phyloP scores from a whole-genome alignment of 1,284 basidiomycete genomes.

The Rugosomyces carneus region DNA sequence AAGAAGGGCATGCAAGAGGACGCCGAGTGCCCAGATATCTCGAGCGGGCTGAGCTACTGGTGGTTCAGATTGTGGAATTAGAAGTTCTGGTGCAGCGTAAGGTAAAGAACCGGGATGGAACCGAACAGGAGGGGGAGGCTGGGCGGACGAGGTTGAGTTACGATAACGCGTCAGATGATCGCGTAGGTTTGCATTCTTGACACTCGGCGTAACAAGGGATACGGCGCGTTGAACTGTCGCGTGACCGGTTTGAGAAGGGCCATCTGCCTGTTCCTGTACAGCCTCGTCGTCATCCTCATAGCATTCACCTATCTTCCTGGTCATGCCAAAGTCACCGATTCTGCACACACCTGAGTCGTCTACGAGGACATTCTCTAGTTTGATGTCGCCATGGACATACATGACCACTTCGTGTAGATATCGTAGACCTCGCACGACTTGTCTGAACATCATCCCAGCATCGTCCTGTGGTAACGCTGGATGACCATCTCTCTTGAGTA shows the following conservation, averaged over 20 bases:
- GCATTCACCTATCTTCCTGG: slow-evolving; percentile 52
- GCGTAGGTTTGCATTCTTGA: slow-evolving; percentile 19
- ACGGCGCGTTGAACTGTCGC: slow-evolving; percentile 30
- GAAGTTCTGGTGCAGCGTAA: slow-evolving; percentile 71
- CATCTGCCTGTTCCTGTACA: slow-evolving; percentile 17
- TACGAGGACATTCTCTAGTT: slow-evolving; percentile 93
- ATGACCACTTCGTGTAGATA: slow-evolving; percentile 80
- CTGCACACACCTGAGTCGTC: slow-evolving; percentile 79
- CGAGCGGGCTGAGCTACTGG: slow-evolving; percentile 56
- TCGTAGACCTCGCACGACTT: slow-evolving; percentile 80
- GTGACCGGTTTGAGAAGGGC: slow-evolving; percentile 11
- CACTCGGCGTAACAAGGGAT: slow-evolving; percentile 27
- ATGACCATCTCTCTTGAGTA: slow-evolving; percentile 66
- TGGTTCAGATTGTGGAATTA: slow-evolving; percentile 28
- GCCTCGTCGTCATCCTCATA: slow-evolving; percentile 35
- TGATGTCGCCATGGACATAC: slow-evolving; percentile 89
- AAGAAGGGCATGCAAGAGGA: slow-evolving; percentile 80
- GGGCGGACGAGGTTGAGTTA: slow-evolving; percentile 48
- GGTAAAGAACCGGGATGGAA: slow-evolving; percentile 83
- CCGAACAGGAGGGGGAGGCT: slow-evolving; percentile 19
- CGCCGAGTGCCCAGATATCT: slow-evolving; percentile 91
- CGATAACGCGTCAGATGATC: slow-evolving; percentile 43
- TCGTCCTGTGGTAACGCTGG: slow-evolving; percentile 69
- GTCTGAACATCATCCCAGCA: slow-evolving; percentile 84
- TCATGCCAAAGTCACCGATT: slow-evolving; percentile 82